Base-by-base conservation (phyloP, 208 protist species). In the Leishmania arabica region DNA sequence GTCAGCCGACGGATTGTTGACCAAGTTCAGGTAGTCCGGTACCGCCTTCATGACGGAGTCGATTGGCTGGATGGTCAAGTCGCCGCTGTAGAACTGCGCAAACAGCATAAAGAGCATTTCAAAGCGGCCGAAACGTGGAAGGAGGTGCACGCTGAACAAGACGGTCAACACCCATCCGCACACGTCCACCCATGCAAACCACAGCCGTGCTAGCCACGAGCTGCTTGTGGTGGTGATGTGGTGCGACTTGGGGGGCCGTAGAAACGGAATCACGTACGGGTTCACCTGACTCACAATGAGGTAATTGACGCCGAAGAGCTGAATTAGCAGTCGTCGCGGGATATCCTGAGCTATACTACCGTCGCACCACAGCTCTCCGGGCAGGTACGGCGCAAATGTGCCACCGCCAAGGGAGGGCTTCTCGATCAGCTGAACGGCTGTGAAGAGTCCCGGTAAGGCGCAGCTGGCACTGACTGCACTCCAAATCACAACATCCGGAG, bases 261-360 rank as follows among this genome's bases (percentile, higher is more conserved):
- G 66, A 81, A 97, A 97, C 9, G 92, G 93, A 65, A 97, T 90
- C 19, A 97, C 92, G 73, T 94, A 90, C 8, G 93, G 93, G 76
- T 97, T 97, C 54, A 93, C 87, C 79, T 97, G 93, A 79, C 86
- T 92, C 64, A 93, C 91, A 78, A 97, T 92, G 79, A 94, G 85
- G 80, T 91, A 95, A 82, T 93, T 92, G 17, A 95, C 91, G 70
- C 91, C 85, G 77, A 95, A 97, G 42, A 95, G 84, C 72, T 93
- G 81, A 17, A 84, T 75, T n/a, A 97, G 81, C 34, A 90, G 80
- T 17, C 88, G 78, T n/a, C 83, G 89, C 27, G 93, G 93, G 69
- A 95, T 80, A 82, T 95, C 92, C 42, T 81, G 81, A 13, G 87
- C 86, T 2, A 97, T 73, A 72, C 84, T 92, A 34, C 92, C 91